These are phyloP conservation scores for Candida schatavii DNA, from an alignment of 805 yeast genomes.

Conservation along the genomic window DNA sequence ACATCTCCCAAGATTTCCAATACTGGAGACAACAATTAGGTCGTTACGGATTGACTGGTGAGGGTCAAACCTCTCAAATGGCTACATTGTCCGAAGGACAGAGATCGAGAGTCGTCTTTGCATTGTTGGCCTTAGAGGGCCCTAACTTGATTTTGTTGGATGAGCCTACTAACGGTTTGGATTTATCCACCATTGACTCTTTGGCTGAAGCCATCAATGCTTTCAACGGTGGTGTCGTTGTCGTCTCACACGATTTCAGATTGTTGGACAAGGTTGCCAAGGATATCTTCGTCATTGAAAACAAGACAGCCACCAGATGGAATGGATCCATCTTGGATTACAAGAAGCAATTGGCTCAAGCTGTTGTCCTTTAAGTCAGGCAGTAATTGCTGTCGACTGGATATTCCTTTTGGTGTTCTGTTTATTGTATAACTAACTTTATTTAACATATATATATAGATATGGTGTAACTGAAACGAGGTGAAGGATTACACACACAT, in stretches of 20 bases:
- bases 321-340: slow-evolving; percentile 86
- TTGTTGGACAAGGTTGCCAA: slow-evolving; percentile 94
- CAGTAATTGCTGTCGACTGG: neutral
- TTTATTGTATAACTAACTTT: slow-evolving; percentile 1
- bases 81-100: slow-evolving; percentile 98
- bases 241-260: slow-evolving; percentile 98
- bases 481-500: neutral
- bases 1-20: slow-evolving; percentile 95
- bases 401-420: neutral
- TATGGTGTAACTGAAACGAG: neutral
- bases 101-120: slow-evolving; percentile 98
- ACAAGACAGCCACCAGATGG: slow-evolving; percentile 96
- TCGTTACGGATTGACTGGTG: slow-evolving; percentile 97
- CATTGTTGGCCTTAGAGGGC: slow-evolving; percentile 88
- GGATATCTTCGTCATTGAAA: slow-evolving; percentile 94
- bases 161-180: slow-evolving; percentile 99
- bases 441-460: slow-evolving; percentile 2
- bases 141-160: slow-evolving; percentile 94
- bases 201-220: slow-evolving; percentile 93
- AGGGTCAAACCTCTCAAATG: slow-evolving; percentile 97
- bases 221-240: slow-evolving; percentile 97
- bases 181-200: slow-evolving; percentile 97
- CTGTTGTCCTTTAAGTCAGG: slow-evolving; percentile 58
- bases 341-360: slow-evolving; percentile 91
- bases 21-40: slow-evolving; percentile 98